These are phyloP conservation scores for Metschnikowia reukaufii DNA, from an alignment of 805 yeast genomes.

Conservation along the genomic window DNA sequence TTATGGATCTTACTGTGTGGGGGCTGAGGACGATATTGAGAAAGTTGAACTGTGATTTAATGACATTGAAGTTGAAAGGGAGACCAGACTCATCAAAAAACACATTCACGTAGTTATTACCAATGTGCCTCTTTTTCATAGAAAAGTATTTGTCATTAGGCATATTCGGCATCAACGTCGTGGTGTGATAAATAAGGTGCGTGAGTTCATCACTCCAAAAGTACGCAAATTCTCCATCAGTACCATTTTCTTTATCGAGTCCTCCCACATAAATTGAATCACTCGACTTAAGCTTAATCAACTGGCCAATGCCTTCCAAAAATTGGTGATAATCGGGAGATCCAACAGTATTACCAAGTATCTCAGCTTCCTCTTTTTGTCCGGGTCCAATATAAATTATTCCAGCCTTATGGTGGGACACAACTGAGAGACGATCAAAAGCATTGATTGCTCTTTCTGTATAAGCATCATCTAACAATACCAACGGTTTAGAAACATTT, in stretches of 20 bases:
- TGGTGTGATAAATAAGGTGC: slow-evolving; percentile 75
- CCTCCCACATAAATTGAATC: slow-evolving; percentile 70
- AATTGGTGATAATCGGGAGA: slow-evolving; percentile 63
- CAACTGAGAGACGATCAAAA: slow-evolving; percentile 74
- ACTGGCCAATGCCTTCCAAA: slow-evolving; percentile 55
- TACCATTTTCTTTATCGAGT: slow-evolving; percentile 63
- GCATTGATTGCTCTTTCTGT: slow-evolving; percentile 52
- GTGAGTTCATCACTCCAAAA: slow-evolving; percentile 70
- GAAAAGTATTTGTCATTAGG: slow-evolving; percentile 44
- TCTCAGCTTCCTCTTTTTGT: slow-evolving; percentile 62
- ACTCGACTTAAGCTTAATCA: slow-evolving; percentile 55
- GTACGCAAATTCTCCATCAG: slow-evolving; percentile 75
- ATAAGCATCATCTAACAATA: slow-evolving; percentile 49
- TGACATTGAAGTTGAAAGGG: slow-evolving; percentile 66
- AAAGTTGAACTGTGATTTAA: slow-evolving; percentile 80
- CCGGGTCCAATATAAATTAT: slow-evolving; percentile 69
- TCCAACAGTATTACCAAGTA: slow-evolving; percentile 63
- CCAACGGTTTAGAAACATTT: slow-evolving; percentile 43
- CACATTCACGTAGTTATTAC: slow-evolving; percentile 79
- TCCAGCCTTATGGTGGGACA: slow-evolving; percentile 78
- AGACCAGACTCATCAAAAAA: slow-evolving; percentile 72
- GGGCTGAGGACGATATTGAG: slow-evolving; percentile 79
- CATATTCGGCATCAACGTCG: slow-evolving; percentile 74
- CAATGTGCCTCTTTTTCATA: slow-evolving; percentile 79
- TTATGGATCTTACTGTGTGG: slow-evolving; percentile 28